Evolutionary conservation across 805 yeast species (phyloP).

Genomic region (Metschnikowia corniflorae): DNA sequence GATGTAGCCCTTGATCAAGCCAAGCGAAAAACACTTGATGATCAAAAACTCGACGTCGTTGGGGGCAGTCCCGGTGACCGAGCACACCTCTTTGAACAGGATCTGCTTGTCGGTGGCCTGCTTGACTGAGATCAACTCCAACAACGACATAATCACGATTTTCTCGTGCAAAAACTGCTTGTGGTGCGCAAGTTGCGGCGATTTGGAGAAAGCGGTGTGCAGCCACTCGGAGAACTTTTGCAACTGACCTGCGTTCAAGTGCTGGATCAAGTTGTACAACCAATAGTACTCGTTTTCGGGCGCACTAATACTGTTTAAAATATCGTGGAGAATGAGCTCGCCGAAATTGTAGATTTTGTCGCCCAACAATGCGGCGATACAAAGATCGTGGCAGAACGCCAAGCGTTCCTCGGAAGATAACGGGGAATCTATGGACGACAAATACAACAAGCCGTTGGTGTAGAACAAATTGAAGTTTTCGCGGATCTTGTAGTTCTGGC

Average conservation of each 20-base stretch:
- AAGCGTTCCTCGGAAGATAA: slow-evolving; percentile 36
- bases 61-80: slow-evolving; percentile 57
- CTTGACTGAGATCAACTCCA: slow-evolving; percentile 77
- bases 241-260: slow-evolving; percentile 78
- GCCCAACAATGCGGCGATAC: slow-evolving; percentile 85
- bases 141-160: slow-evolving; percentile 85
- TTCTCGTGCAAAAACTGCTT: slow-evolving; percentile 78
- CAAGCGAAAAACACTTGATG: slow-evolving; percentile 85
- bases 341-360: slow-evolving; percentile 94
- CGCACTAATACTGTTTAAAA: slow-evolving; percentile 49
- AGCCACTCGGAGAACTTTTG: slow-evolving; percentile 53
- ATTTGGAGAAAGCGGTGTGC: slow-evolving; percentile 34
- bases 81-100: slow-evolving; percentile 68
- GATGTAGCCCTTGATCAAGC: slow-evolving; percentile 81
- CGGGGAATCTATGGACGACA: slow-evolving; percentile 62
- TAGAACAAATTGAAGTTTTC: slow-evolving; percentile 81
- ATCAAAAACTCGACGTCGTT: slow-evolving; percentile 86
- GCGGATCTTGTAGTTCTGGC: slow-evolving; percentile 69
- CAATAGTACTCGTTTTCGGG: slow-evolving; percentile 53
- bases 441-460: slow-evolving; percentile 72
- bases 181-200: slow-evolving; percentile 55
- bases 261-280: slow-evolving; percentile 66
- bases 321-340: slow-evolving; percentile 86
- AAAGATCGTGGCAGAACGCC: slow-evolving; percentile 64
- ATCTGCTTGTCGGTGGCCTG: slow-evolving; percentile 74